Evolutionary conservation across 768 basidiomycete genomes (phyloP).

Genomic region (Amanita rimosa): DNA sequence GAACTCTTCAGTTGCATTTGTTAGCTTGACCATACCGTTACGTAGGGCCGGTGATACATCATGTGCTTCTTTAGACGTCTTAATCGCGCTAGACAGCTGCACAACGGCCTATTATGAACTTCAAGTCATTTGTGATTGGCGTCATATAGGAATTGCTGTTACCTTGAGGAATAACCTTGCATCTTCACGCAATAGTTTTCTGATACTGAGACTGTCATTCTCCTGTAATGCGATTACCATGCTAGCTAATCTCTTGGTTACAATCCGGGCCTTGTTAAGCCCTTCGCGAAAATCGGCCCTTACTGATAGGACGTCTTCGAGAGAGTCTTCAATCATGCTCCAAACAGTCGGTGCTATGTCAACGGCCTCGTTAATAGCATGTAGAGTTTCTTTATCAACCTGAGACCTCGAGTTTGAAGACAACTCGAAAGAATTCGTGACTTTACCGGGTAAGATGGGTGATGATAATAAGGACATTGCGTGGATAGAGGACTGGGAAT

Average conservation of each 20-base stretch:
- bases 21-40: constrained; percentile 62
- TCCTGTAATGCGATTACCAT: constrained; percentile 49
- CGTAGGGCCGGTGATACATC: constrained; percentile 46
- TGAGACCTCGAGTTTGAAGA: constrained; percentile 46
- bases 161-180: constrained; percentile 80
- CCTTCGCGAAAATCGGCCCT: constrained; percentile 37
- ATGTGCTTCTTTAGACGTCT: constrained; percentile 48
- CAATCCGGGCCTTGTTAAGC: constrained; percentile 49
- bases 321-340: constrained; percentile 65
- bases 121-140: constrained; percentile 2
- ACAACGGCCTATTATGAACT: constrained; percentile 48
- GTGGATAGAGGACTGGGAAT: constrained; percentile 28
- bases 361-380: constrained; percentile 69
- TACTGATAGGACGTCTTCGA: constrained; percentile 33
- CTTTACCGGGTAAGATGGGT: constrained; percentile 25
- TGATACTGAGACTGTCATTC: constrained; percentile 40
- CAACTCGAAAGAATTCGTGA: constrained; percentile 29
- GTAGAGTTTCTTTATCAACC: constrained; percentile 70
- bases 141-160: constrained; percentile 7
- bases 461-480: constrained; percentile 23
- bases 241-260: constrained; percentile 52
- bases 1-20: constrained; percentile 79
- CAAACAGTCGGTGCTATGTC: constrained; percentile 75
- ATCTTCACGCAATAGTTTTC: constrained; percentile 60
- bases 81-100: constrained; percentile 63